These are phyloP conservation scores for Polychytrium aggregatum DNA, from an alignment of 192 early-diverging fungal genomes.

Conservation along the genomic window DNA sequence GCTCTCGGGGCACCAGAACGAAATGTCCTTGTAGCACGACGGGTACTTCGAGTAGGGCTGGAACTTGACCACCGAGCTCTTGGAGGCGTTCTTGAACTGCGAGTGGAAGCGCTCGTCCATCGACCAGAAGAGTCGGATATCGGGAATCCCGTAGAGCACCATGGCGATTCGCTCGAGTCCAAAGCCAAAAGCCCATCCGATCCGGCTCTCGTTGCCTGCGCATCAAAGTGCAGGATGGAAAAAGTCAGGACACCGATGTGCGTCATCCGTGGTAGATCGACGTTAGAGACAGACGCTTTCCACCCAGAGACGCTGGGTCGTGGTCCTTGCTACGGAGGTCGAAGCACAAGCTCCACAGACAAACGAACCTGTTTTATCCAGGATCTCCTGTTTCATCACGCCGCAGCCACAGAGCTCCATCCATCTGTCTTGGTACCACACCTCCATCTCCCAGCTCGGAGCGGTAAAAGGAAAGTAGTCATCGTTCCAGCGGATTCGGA, in stretches of 20 bases:
- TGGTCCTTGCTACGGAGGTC: too few species aligned
- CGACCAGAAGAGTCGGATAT: slow-evolving; percentile 95
- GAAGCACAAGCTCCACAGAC: too few species aligned
- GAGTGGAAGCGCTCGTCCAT: slow-evolving; percentile 70
- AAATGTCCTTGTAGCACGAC: slow-evolving; percentile 87
- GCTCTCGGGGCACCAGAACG: slow-evolving; percentile 68
- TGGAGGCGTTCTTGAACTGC: slow-evolving; percentile 77
- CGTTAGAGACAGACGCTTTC: neutral
- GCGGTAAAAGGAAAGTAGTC: slow-evolving; percentile 92
- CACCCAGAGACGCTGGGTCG: too few species aligned
- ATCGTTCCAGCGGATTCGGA: slow-evolving; percentile 90
- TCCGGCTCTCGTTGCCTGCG: slow-evolving; percentile 53
- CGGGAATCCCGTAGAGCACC: slow-evolving; percentile 88
- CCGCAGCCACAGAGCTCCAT: slow-evolving; percentile 90
- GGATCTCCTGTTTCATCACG: slow-evolving; percentile 73
- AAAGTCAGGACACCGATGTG: neutral
- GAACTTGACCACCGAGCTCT: slow-evolving; percentile 67
- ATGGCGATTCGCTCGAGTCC: slow-evolving; percentile 92
- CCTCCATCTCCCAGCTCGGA: slow-evolving; percentile 96
- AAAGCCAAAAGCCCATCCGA: slow-evolving; percentile 98
- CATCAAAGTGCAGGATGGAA: neutral
- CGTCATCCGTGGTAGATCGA: neutral
- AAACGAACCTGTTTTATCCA: slow-evolving; percentile 51
- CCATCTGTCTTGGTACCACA: slow-evolving; percentile 87
- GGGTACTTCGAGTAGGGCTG: slow-evolving; percentile 82